phyloP scores from a whole-genome alignment of 2,329 filamentous ascomycete genomes.

The Dothistroma pini region DNA sequence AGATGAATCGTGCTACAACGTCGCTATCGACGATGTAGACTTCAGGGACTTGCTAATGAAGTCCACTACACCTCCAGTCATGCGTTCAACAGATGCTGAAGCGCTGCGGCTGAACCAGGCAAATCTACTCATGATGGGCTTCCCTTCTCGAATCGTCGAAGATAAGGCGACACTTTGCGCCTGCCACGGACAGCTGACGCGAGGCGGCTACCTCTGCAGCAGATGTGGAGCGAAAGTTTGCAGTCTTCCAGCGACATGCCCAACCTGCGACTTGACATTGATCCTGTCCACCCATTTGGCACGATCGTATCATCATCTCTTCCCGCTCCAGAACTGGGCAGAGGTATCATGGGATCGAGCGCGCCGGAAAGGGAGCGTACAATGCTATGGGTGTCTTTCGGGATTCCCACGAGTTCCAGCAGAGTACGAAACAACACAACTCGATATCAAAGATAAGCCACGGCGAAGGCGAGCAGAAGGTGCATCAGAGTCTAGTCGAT shows the following conservation, averaged over 20 bases:
- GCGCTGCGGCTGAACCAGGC: constrained; percentile 41
- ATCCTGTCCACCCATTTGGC: constrained; percentile 92
- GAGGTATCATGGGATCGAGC: constrained; percentile 83
- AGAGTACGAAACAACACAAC: constrained; percentile 20
- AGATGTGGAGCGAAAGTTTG: constrained; percentile 88
- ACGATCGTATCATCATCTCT: constrained; percentile 89
- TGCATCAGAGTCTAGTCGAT: constrained; percentile 80
- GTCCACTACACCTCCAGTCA: constrained; percentile 83
- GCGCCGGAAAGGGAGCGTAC: constrained; percentile 39
- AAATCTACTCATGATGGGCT: constrained; percentile 92
- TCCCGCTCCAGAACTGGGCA: constrained; percentile 84
- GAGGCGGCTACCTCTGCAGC: constrained; percentile 87
- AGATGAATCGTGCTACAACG: constrained; percentile 70
- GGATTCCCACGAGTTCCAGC: constrained; percentile 59
- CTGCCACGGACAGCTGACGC: constrained; percentile 77
- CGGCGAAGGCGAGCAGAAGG: constrained; percentile 37
- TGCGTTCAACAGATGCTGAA: constrained; percentile 48
- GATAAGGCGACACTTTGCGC: constrained; percentile 74
- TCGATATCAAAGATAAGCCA: constrained; percentile 16
- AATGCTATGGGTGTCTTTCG: constrained; percentile 75
- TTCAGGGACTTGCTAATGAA: constrained; percentile 85
- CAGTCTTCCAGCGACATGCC: constrained; percentile 83
- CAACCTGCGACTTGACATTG: constrained; percentile 83
- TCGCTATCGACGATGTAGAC: constrained; percentile 83
- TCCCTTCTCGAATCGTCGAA: constrained; percentile 80